Percentiles rank a stretch among this genome's conserved stretches.
These are phyloP conservation scores for Batkoa obscura DNA, from an alignment of 371 early-diverging fungal genomes.

Conservation along the genomic window DNA sequence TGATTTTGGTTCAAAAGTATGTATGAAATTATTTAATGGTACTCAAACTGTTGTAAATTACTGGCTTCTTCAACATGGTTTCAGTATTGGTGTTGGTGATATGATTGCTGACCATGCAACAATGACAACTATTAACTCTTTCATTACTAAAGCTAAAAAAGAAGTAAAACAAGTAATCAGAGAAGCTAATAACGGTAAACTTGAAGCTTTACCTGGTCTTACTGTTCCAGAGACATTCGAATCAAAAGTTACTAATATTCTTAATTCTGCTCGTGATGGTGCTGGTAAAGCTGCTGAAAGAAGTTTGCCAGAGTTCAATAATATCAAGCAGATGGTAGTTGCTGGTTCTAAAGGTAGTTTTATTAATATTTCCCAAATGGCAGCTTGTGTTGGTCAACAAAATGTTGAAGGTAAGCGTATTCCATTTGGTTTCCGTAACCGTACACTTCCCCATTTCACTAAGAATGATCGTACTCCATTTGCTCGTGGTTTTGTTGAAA, in stretches of 20 bases:
- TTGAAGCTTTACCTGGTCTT: conserved; percentile 95
- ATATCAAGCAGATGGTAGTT: conserved; percentile 97
- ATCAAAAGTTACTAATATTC: conserved; percentile 65
- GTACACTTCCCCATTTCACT: conserved; percentile 95
- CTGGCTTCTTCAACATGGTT: conserved; percentile 89
- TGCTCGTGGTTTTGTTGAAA: conserved; percentile 96
- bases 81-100: conserved; percentile 99
- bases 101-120: conserved; percentile 86
- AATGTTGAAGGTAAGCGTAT: conserved; percentile 99
- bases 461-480: conserved; percentile 97
- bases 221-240: conserved; percentile 96
- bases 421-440: conserved; percentile 92
- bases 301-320: conserved; percentile 83
- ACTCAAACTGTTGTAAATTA: conserved; percentile 92
- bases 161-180: conserved; percentile 75
- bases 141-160: conserved; percentile 68
- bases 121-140: conserved; percentile 66
- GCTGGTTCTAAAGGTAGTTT: conserved; percentile 98
- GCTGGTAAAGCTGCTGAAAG: conserved; percentile 86
- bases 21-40: conserved; percentile 86
- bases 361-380: conserved; percentile 98
- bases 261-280: conserved; percentile 94
- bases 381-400: conserved; percentile 99
- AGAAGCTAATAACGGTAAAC: conserved; percentile 65
- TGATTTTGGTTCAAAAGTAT: conserved; percentile 85